Evolutionary conservation across 768 basidiomycete species (phyloP), one percentile per base, ranked within the genome.

Genomic region (Suillus plorans): DNA sequence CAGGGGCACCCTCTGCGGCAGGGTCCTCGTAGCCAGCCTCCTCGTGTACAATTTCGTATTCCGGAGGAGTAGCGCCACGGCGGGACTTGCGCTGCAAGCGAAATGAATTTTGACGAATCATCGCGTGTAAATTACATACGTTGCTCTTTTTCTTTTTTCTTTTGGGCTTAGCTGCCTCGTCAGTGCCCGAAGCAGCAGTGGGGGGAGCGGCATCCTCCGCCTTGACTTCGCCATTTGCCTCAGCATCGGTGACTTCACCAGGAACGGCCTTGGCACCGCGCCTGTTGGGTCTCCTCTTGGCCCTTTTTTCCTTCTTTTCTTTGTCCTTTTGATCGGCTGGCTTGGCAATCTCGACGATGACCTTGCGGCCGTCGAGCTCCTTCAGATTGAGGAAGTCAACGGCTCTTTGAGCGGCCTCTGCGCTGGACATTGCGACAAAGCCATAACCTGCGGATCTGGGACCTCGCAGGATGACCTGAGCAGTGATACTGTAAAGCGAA

Each of bases 331-430:
- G 88, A 69, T 92, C 92, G 65, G 89, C 83, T 67, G 94, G 94
- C 83, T 94, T 96, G 76, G 95, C 95, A 77, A 95, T 82, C 85
- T 97, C 93, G 80, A 96, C 84, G 80, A 95, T 90, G 75, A 97
- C 89, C 77, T 80, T 82, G 78, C 95, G 93, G 69, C 90, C 91
- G 70, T 94, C 91, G 79, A 97, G 90, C 80, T 94, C 91, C 77
- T 87, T 84, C 82, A 91, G 90, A 86, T 95, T 83, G 74, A 97
- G 91, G 72, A 82, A 78, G 67, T 93, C 88, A 77, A 95, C 91
- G 66, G 95, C 95, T 78, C 87, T 86, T 81, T 93, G 84, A 67
- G 91, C 93, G 75, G 94, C 92, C 79, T 92, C 92, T 76, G 82
- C 82, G 77, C 84, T 89, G 74, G 85, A 80, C 78, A 95, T 83